Evolutionary conservation across 352 stramenopile species (phyloP).

Genomic region (Phytophthora nicotianae): DNA sequence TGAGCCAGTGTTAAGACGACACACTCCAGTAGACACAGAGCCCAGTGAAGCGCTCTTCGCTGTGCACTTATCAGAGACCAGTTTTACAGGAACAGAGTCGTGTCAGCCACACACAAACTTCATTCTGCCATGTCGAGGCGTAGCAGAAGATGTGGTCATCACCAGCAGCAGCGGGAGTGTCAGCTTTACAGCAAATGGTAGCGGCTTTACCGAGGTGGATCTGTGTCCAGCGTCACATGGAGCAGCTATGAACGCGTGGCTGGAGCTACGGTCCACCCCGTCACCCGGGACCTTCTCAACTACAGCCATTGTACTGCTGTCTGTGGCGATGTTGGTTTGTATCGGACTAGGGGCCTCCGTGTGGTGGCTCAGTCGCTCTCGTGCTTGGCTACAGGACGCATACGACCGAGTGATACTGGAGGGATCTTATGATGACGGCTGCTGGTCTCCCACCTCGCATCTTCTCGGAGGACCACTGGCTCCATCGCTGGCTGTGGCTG

Average conservation of each 20-base stretch:
- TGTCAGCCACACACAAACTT: conserved; percentile 60
- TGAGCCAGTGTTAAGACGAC: conserved; percentile 54
- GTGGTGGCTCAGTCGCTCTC: conserved; percentile 62
- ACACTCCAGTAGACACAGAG: conserved; percentile 33
- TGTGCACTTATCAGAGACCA: conserved; percentile 52
- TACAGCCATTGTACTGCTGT: conserved; percentile 52
- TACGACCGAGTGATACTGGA: conserved; percentile 39
- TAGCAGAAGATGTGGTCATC: conserved; percentile 31
- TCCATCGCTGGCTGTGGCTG: conserved; percentile 22
- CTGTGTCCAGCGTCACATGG: conserved; percentile 44
- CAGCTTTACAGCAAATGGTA: conserved; percentile 21
- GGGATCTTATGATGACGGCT: conserved; percentile 34
- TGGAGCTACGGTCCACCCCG: conserved; percentile 43
- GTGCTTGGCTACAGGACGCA: conserved; percentile 43
- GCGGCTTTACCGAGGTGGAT: conserved; percentile 43
- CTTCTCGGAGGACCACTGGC: conserved; percentile 35
- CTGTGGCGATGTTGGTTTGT: conserved; percentile 43
- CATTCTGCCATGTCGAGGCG: conserved; percentile 69
- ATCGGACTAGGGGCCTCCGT: conserved; percentile 40
- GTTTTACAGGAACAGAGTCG: conserved; percentile 52
- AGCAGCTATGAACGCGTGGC: conserved; percentile 64
- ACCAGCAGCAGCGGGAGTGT: conserved; percentile 20
- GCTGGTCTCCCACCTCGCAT: conserved; percentile 43
- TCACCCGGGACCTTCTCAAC: conserved; percentile 56
- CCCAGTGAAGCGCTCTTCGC: conserved; percentile 51